Conservation (phyloP, 208 protist genomes). For the Porcisia deanei region DNA sequence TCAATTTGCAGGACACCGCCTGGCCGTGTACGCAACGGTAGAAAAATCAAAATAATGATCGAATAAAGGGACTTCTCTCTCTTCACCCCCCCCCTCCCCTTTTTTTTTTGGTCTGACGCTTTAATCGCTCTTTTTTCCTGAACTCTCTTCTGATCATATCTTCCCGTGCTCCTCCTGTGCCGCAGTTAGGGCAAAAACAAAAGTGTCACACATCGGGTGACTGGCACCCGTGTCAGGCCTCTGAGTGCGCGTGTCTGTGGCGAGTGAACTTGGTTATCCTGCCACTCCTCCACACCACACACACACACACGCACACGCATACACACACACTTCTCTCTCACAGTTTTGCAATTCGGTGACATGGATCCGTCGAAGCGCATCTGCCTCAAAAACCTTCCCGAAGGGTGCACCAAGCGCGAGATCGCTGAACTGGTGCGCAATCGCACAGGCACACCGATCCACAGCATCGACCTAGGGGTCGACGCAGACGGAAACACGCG, state of each 20-base stretch:
- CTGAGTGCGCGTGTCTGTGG: background rate
- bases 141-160: background rate
- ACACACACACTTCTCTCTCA: background rate
- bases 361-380: slow-evolving; percentile 91
- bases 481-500: slow-evolving; percentile 50
- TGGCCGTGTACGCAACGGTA: background rate
- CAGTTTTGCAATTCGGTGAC: background rate
- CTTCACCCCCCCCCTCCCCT: background rate
- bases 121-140: background rate
- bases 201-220: background rate
- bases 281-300: background rate
- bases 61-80: background rate
- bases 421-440: slow-evolving; percentile 82
- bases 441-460: slow-evolving; percentile 72
- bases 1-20: no score
- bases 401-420: slow-evolving; percentile 80
- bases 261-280: background rate
- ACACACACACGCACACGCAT: background rate
- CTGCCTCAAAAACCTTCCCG: slow-evolving; percentile 83
- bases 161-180: background rate
- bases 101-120: no score
- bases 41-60: background rate
- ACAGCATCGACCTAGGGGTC: slow-evolving; percentile 87
- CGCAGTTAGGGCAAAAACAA: background rate
- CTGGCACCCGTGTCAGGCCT: background rate